phyloP scores from a whole-genome alignment of 148 eudicot species.

The Rhododendron williamsianum region DNA sequence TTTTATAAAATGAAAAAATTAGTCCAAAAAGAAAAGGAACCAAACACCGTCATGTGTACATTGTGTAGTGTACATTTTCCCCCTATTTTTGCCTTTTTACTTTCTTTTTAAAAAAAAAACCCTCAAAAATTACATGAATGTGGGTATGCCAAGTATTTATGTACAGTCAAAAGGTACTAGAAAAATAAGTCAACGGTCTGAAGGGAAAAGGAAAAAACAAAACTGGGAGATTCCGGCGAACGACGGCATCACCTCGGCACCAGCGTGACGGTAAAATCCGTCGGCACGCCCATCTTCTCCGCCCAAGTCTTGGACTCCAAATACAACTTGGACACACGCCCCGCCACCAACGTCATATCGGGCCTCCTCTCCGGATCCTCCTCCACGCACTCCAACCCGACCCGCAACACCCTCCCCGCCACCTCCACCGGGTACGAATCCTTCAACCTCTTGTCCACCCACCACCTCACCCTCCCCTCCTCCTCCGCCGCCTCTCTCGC shows the following conservation, averaged over 20 bases:
- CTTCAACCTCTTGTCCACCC: conserved; percentile 70
- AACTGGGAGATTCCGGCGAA: neutral
- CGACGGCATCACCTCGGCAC: conserved; percentile 53
- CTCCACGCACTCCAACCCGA: conserved; percentile 67
- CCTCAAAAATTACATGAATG: neutral
- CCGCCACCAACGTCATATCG: conserved; percentile 77
- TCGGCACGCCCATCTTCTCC: conserved; percentile 49
- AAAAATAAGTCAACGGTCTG: neutral
- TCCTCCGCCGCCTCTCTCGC: conserved; percentile 62
- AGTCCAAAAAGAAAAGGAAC: no score
- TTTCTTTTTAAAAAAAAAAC: neutral
- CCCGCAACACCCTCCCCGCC: conserved; percentile 46
- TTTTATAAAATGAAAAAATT: no score
- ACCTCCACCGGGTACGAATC: conserved; percentile 90
- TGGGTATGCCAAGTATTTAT: neutral
- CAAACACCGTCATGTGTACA: no score
- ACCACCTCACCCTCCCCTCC: conserved; percentile 53
- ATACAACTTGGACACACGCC: conserved; percentile 66
- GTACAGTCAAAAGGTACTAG: neutral
- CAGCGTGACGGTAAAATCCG: conserved; percentile 52
- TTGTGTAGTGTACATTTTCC: neutral
- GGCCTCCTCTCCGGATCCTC: conserved; percentile 75
- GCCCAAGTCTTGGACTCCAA: conserved; percentile 75
- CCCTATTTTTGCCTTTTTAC: neutral
- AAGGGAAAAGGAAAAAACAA: neutral